These are phyloP conservation scores for Candida awuae DNA, from an alignment of 805 yeast genomes.

Conservation along the genomic window DNA sequence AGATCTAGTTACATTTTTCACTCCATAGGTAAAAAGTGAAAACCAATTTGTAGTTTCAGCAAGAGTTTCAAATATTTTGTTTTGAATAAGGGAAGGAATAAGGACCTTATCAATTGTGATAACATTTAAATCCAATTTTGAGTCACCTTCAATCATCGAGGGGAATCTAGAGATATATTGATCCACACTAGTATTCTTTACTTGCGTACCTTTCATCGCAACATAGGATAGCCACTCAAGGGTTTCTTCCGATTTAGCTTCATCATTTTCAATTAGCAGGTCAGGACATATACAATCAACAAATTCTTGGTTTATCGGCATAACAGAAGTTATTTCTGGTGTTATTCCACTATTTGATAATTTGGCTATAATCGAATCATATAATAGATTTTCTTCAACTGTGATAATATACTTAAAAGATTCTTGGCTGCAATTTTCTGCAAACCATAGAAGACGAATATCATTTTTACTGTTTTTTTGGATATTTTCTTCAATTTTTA, in stretches of 20 bases:
- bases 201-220: conserved; percentile 21
- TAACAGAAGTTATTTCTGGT: neutral
- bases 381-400: conserved; percentile 1
- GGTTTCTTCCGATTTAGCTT: conserved; percentile 17
- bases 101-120: neutral
- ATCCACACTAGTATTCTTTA: conserved; percentile 17
- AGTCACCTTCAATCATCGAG: conserved; percentile 9
- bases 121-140: neutral
- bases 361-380: neutral
- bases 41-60: conserved; percentile 18
- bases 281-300: conserved; percentile 16
- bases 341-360: neutral
- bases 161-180: conserved; percentile 22
- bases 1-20: conserved; percentile 22
- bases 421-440: conserved; percentile 16
- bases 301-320: conserved; percentile 3
- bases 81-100: neutral
- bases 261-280: conserved; percentile 15
- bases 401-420: conserved; percentile 2
- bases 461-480: conserved; percentile 16
- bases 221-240: conserved; percentile 29
- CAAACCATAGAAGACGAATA: conserved; percentile 26
- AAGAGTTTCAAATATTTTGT: neutral
- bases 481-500: conserved; percentile 6
- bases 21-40: conserved; percentile 23